These are phyloP conservation scores for Penicillium arizonense DNA, from an alignment of 495 filamentous ascomycete species.

Conservation along the genomic window DNA sequence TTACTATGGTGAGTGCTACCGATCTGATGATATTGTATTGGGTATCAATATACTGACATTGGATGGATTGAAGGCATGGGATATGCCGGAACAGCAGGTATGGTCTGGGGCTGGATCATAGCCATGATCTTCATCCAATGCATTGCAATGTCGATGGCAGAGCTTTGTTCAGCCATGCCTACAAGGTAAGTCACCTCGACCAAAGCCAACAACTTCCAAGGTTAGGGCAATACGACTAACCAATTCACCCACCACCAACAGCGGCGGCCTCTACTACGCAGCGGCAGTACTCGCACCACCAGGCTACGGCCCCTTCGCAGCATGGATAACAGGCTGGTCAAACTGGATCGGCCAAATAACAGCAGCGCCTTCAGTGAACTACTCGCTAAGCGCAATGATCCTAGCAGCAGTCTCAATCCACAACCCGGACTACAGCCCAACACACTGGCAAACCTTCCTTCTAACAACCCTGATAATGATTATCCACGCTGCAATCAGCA, in stretches of 20 bases:
- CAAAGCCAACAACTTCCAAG: not conserved
- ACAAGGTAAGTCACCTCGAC: conserved; percentile 44
- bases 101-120: conserved; percentile 82
- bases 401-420: conserved; percentile 67
- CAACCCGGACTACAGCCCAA: conserved; percentile 64
- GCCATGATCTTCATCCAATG: conserved; percentile 74
- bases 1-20: conserved; percentile 54
- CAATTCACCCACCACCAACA: conserved; percentile 23
- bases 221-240: conserved; percentile 4
- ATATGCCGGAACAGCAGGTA: conserved; percentile 77
- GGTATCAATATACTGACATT: conserved; percentile 12
- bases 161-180: conserved; percentile 66
- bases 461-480: conserved; percentile 69
- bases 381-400: conserved; percentile 66
- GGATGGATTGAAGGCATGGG: conserved; percentile 55
- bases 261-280: conserved; percentile 78
- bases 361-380: conserved; percentile 65
- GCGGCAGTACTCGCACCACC: conserved; percentile 75
- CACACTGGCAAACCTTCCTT: conserved; percentile 68
- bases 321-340: conserved; percentile 74
- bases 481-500: conserved; percentile 68
- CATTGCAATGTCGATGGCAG: conserved; percentile 66
- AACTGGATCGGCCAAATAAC: conserved; percentile 75
- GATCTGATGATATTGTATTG: not conserved
- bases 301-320: conserved; percentile 71